Percentiles rank a stretch among this genome's conserved stretches.
Conservation (phyloP, 148 eudicot species). For the Rhododendron griersonianum region DNA sequence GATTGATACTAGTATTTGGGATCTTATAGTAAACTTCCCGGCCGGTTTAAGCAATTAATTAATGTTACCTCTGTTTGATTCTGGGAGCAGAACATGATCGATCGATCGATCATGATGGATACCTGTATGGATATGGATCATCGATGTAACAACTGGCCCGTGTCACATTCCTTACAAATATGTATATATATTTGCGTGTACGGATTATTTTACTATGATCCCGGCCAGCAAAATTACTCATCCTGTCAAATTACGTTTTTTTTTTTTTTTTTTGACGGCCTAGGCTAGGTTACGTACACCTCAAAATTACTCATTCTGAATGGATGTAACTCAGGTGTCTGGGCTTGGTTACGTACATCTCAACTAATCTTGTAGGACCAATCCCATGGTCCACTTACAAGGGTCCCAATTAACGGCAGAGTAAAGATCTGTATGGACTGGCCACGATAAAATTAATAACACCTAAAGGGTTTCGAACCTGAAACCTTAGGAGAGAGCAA, state of each 20-base stretch:
- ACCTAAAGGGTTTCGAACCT: no score
- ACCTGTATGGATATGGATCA: background rate
- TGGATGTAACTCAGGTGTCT: no score
- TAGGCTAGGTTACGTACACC: no score
- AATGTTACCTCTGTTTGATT: background rate
- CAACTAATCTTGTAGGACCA: background rate
- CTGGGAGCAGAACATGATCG: background rate
- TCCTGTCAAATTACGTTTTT: background rate
- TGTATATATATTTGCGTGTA: background rate
- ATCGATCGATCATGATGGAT: no score
- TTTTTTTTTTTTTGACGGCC: no score
- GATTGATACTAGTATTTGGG: background rate
- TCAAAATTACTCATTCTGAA: background rate
- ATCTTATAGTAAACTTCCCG: background rate
- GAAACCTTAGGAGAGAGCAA: no score
- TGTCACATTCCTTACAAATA: background rate
- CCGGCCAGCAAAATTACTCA: background rate
- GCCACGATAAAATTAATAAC: no score
- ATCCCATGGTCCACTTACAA: no score
- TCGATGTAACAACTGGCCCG: background rate
- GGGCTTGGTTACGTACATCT: no score
- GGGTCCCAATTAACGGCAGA: background rate
- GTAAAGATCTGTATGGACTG: no score
- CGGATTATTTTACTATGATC: background rate
- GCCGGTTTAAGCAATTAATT: background rate